phyloP scores from a whole-genome alignment of 1,284 basidiomycete genomes.

The Fomitopsis betulina region DNA sequence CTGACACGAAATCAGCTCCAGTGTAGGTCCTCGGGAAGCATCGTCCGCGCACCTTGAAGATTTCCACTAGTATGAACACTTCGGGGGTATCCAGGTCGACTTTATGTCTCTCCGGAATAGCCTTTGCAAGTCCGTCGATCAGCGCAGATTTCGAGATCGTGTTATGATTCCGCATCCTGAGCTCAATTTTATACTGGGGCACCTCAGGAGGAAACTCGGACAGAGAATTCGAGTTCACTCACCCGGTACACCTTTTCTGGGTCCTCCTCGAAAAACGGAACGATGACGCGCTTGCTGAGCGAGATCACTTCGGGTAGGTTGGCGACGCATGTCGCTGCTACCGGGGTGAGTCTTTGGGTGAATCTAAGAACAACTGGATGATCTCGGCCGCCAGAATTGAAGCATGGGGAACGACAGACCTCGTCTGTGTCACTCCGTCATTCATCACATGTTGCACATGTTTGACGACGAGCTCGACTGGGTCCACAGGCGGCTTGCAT shows the following conservation, averaged over 20 bases:
- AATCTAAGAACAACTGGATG: slow-evolving; percentile 37
- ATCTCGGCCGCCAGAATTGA: neutral
- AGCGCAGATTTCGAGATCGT: slow-evolving; percentile 52
- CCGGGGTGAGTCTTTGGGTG: slow-evolving; percentile 65
- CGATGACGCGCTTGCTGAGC: slow-evolving; percentile 51
- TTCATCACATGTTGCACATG: slow-evolving; percentile 58
- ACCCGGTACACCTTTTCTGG: slow-evolving; percentile 41
- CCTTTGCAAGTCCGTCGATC: slow-evolving; percentile 63
- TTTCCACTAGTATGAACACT: slow-evolving; percentile 70
- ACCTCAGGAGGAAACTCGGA: neutral
- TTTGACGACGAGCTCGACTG: slow-evolving; percentile 63
- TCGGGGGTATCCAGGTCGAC: slow-evolving; percentile 67
- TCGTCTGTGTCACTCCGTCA: slow-evolving; percentile 62
- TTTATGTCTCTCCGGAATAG: slow-evolving; percentile 58
- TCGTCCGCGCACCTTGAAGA: slow-evolving; percentile 63
- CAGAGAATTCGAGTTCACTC: slow-evolving; percentile 4
- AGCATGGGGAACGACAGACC: slow-evolving; percentile 36
- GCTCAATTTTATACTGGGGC: slow-evolving; percentile 72
- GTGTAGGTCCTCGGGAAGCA: neutral
- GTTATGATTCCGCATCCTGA: slow-evolving; percentile 69
- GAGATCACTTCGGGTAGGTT: slow-evolving; percentile 64
- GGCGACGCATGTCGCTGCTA: slow-evolving; percentile 60
- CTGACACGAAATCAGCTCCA: slow-evolving; percentile 32
- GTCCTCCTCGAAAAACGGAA: slow-evolving; percentile 43
- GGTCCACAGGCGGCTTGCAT: slow-evolving; percentile 71